Evolutionary conservation across 1,284 basidiomycete species (phyloP).

Genomic region (Naganishia sp.): DNA sequence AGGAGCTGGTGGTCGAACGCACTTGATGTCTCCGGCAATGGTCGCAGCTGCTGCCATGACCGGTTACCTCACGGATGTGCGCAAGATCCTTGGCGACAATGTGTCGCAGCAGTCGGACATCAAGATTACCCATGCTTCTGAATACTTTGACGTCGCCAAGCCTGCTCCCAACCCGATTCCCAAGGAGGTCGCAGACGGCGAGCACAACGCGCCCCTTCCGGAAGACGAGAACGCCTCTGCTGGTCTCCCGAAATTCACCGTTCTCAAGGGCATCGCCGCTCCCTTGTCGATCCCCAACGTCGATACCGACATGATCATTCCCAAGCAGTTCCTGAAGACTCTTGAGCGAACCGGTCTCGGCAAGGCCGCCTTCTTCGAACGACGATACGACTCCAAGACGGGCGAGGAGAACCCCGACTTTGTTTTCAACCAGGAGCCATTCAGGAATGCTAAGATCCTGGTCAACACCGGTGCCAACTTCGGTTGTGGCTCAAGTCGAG

Average conservation of each 20-base stretch:
- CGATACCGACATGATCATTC: conserved; percentile 97
- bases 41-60: conserved; percentile 90
- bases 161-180: conserved; percentile 59
- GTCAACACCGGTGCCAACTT: conserved; percentile 91
- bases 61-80: conserved; percentile 83
- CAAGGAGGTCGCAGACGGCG: conserved; percentile 39
- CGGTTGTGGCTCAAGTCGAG: conserved; percentile 89
- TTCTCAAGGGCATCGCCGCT: conserved; percentile 80
- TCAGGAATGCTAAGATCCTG: conserved; percentile 75
- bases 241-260: conserved; percentile 71
- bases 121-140: conserved; percentile 68
- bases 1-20: conserved; percentile 87
- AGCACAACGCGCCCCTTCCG: conserved; percentile 51
- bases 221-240: conserved; percentile 56
- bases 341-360: conserved; percentile 89
- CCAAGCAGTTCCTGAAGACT: conserved; percentile 94
- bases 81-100: conserved; percentile 69
- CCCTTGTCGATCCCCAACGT: conserved; percentile 90
- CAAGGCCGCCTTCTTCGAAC: conserved; percentile 81
- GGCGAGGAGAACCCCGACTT: conserved; percentile 78
- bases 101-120: conserved; percentile 57
- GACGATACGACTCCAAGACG: conserved; percentile 77
- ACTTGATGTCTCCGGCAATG: conserved; percentile 93
- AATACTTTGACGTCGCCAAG: conserved; percentile 74
- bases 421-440: conserved; percentile 82